Base-by-base conservation (phyloP, 345 rosid genomes). In the Populus simonii region DNA sequence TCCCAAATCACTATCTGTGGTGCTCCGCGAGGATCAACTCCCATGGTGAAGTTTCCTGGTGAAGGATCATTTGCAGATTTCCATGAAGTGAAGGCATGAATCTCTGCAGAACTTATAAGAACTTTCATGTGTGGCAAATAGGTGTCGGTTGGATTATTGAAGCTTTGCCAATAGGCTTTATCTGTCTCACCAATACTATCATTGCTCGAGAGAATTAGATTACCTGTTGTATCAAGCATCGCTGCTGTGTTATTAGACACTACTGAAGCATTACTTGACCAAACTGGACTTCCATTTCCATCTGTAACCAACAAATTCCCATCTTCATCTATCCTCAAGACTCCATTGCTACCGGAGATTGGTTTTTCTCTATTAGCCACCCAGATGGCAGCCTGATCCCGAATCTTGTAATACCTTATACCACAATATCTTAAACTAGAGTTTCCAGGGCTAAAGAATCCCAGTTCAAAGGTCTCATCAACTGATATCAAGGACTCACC, bases 1-100 rank as follows among this genome's bases (percentile, higher is more conserved):
- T 90, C 87, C 97, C 94, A 92, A n/a, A 91, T 80, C 47, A 94
- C 90, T 23, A 94, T 88, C 87, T 91, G 94, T 4, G 96, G 97
- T 3, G 91, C 85, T 15, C 89, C 92, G 3, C 76, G 55, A 8
- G 96, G 87, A 79, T 92, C 94, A 29, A 91, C 9, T 0, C 97
- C 96, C 78, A 89, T 15, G 0, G 39, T 81, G 23, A 57, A 81
- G 55, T 77, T 81, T n/a, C 84, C 84, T 27, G 70, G 77, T 49
- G 84, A 81, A 68, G 84, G 80, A 74, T 81, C 84, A 22, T 31
- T 73, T 45, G 55, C 73, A 38, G 80, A 76, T 51, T 61, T 77
- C 84, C 84, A 81, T 6, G 80, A 81, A 66, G 31, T 36, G 35
- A 81, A 61, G n/a, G 57, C 31, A 18, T 23, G 76, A 7, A 22